Evolutionary conservation across 2,329 filamentous ascomycete species (phyloP), one percentile per base, ranked within the genome.

Genomic region (Aspergillus alliaceus): DNA sequence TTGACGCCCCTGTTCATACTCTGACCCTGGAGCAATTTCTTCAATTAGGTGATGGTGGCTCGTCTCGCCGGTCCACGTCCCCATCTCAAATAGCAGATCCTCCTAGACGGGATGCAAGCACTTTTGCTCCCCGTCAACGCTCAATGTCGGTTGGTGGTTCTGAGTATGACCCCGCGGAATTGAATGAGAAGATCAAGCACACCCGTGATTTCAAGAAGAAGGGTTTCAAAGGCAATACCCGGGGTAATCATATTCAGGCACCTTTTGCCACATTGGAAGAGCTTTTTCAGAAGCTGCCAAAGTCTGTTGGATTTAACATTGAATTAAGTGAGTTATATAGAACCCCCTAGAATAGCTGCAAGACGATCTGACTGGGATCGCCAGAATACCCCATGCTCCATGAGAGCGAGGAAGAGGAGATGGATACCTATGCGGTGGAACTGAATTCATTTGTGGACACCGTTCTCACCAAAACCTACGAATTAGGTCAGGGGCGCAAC

Each of bases 381-480:
- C 58, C 52, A 82, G 79, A 99, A 77, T 99, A 99, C 72, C 95
- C 95, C 5, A 98, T 98, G 93, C 85, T 99, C 40, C 89, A 93
- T 72, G 96, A 99, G 80, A 91, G 87, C 57, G 91, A 97, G 74
- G 90, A 96, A 72, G 90, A 97, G 64, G 91, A 96, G 66, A 97
- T 98, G 92, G 93, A 97, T 72, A 90, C 90, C 3, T 96, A 96
- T 70, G 93, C 91, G 0, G 90, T 98, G 47, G 95, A 99, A 77
- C 84, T 98, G 65, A 98, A 98, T 76, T 91, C 89, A 1, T 99
- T 98, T 73, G 93, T 96, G 70, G 95, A 99, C 74, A 96, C 91
- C 0, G 90, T 99, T 3, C 82, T 99, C 8, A 83, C 83, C 44
- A 95, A 91, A 74, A 93, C 97, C 5, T 99, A 98, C 70, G 91